Evolutionary conservation across 805 yeast species (phyloP).

Genomic region (Tetrapisispora taiwanensis): DNA sequence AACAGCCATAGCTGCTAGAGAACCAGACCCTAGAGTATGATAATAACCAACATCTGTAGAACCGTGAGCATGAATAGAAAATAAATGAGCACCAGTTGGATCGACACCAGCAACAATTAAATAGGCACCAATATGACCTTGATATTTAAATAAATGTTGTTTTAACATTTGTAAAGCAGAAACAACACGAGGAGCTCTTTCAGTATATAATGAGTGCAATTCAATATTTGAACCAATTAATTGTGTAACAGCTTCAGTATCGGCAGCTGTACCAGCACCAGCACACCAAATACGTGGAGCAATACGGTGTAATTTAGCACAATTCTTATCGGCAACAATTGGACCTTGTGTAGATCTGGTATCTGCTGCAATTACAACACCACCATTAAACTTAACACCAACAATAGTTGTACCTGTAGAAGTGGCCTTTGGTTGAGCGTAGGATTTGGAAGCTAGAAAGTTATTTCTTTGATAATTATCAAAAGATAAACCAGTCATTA

Average conservation of each 20-base stretch:
- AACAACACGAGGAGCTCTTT: constrained; percentile 85
- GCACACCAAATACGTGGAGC: constrained; percentile 97
- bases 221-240: constrained; percentile 84
- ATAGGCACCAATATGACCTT: constrained; percentile 96
- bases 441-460: constrained; percentile 58
- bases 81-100: constrained; percentile 89
- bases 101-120: constrained; percentile 96
- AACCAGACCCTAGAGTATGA: constrained; percentile 90
- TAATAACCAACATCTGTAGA: constrained; percentile 94
- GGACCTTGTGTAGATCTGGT: constrained; percentile 96
- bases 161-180: constrained; percentile 87
- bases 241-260: constrained; percentile 95
- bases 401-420: constrained; percentile 99
- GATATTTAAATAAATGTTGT: constrained; percentile 93
- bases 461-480: constrained; percentile 90
- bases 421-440: constrained; percentile 73
- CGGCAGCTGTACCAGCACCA: constrained; percentile 99
- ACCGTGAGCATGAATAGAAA: constrained; percentile 95
- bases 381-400: constrained; percentile 85
- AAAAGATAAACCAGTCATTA: constrained; percentile 84
- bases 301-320: constrained; percentile 86
- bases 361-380: constrained; percentile 97
- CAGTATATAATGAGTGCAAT: constrained; percentile 73
- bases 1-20: constrained; percentile 97
- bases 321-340: constrained; percentile 95